Evolutionary conservation across 1,139 yeast genomes (phyloP).

Genomic region (Diutina pseudorugosa): DNA sequence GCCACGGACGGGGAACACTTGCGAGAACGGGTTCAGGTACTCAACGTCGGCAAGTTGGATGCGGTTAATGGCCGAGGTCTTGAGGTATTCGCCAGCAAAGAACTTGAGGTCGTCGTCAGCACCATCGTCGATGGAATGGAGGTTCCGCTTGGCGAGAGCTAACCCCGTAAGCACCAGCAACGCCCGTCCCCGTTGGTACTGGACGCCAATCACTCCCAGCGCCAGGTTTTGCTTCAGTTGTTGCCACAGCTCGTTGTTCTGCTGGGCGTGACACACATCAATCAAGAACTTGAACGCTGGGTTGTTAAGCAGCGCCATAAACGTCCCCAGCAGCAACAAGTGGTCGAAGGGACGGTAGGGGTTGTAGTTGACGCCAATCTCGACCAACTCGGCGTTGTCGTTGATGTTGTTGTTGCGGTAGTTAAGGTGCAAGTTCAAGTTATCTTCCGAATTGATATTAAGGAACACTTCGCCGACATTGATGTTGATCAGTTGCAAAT

Average conservation of each 20-base stretch:
- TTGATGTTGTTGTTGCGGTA: constrained; percentile 33
- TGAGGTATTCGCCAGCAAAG: constrained; percentile 23
- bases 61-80: constrained; percentile 22
- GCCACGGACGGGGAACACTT: constrained; percentile 20
- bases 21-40: constrained; percentile 15
- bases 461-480: constrained; percentile 25
- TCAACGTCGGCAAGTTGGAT: constrained; percentile 14
- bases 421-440: constrained; percentile 25
- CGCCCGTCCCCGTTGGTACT: constrained; percentile 12
- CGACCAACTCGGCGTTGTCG: constrained; percentile 30
- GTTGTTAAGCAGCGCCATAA: constrained; percentile 25
- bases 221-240: constrained; percentile 19
- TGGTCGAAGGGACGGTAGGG: constrained; percentile 37
- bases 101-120: constrained; percentile 22
- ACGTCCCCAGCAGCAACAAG: constrained; percentile 22
- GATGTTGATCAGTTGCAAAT: constrained; percentile 22
- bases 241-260: constrained; percentile 31
- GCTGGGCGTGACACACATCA: constrained; percentile 23
- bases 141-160: constrained; percentile 27
- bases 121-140: constrained; percentile 30
- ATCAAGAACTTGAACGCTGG: constrained; percentile 28
- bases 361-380: constrained; percentile 30
- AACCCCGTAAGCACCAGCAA: constrained; percentile 25
- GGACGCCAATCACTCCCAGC: constrained; percentile 36
- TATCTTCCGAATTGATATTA: constrained; percentile 28